Base-by-base conservation (phyloP, 2,329 filamentous ascomycete species). In the Simplicillium sp. region DNA sequence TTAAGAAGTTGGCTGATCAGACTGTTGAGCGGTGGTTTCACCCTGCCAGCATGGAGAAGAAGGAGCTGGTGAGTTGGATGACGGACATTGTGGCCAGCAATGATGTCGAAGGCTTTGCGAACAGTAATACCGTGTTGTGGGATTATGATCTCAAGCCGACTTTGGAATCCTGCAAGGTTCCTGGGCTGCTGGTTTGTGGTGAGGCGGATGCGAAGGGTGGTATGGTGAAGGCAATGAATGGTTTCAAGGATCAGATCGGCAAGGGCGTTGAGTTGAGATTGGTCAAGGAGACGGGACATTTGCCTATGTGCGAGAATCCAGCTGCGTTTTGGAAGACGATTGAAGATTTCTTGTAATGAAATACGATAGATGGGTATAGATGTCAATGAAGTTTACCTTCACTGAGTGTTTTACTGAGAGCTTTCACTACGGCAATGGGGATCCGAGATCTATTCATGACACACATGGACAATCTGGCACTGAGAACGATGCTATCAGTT, bases 11-110 rank as follows among this genome's bases (percentile, higher is more conserved):
- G 7, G 86, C 87, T 0, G 73, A 73, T 32, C 61, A 75, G 40
- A 94, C 87, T 0, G 82, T 87, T 0, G 68, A 73, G 41, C 70
- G 87, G 14, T 94, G 87, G 87, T 89, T 94, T 52, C 86, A 87
- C 53, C 77, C 65, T 18, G 57, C 53, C 9, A 71, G 58, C 55
- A 49, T 50, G 12, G 43, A 50, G 31, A 79, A 64, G 60, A 58
- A 57, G 48, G 72, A 57, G 0, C 51, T 59, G 0, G 71, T 75
- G 3, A 62, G 67, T 16, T 68, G 68, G 48, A 82, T 90, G 52
- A 77, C 75, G 44, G 67, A 77, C 4, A 84, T 88, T 66, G 82
- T 90, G 0, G 70, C 71, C 11, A 63, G 58, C 12, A 94, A 94
- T 56, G 73, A 77, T 47, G 65, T 92, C 1, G 64, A 77, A 34